Evolutionary conservation across 805 yeast species (phyloP).

Genomic region (Kodamaea lidongshanica): DNA sequence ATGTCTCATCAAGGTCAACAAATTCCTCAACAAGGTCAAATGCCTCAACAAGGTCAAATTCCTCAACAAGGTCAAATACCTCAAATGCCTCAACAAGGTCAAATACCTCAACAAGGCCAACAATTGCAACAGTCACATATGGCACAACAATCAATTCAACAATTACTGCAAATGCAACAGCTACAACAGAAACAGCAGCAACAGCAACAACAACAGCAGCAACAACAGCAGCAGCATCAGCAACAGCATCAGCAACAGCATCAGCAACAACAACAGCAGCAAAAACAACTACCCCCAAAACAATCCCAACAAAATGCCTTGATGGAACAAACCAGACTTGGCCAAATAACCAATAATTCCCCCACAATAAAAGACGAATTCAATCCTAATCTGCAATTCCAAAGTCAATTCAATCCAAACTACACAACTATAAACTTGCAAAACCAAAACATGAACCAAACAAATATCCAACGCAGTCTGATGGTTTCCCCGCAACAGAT

Average conservation of each 20-base stretch:
- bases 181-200: slow-evolving; percentile 9
- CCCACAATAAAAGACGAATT: too few species aligned
- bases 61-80: slow-evolving; percentile 1
- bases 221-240: slow-evolving; percentile 6
- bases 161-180: slow-evolving; percentile 8
- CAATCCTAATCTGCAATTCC: slow-evolving; percentile 9
- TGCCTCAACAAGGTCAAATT: slow-evolving; percentile 7
- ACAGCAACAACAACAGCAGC: slow-evolving; percentile 5
- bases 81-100: slow-evolving; percentile 5
- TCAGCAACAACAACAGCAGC: slow-evolving; percentile 4
- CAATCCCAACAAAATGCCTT: slow-evolving; percentile 3
- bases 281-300: slow-evolving; percentile 5
- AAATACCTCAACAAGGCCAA: slow-evolving; percentile 7
- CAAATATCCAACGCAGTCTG: slow-evolving; percentile 9
- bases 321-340: too few species aligned
- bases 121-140: slow-evolving; percentile 7
- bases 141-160: slow-evolving; percentile 7
- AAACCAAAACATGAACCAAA: too few species aligned
- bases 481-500: slow-evolving; percentile 37
- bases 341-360: too few species aligned
- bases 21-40: slow-evolving; percentile 9
- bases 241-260: slow-evolving; percentile 6
- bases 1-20: too few species aligned
- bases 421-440: too few species aligned
- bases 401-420: slow-evolving; percentile 7